These are phyloP conservation scores for Hypoxylon trugodes DNA, from an alignment of 495 filamentous ascomycete species.

Conservation along the genomic window DNA sequence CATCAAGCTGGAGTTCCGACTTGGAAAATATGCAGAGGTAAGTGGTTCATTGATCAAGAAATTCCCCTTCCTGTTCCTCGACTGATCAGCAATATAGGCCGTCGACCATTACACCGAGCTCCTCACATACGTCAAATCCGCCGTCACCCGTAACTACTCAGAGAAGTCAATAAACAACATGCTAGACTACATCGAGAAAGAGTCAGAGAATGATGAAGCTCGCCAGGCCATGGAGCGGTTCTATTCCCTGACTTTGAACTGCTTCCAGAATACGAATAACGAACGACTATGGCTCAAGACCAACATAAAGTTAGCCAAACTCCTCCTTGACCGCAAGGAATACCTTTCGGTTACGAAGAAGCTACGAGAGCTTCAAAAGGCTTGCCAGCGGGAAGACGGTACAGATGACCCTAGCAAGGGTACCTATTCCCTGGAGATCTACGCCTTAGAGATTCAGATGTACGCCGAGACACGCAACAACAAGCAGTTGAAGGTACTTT, in stretches of 20 bases:
- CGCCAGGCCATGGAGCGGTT: conserved; percentile 93
- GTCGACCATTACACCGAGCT: conserved; percentile 95
- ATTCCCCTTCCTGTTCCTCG: background rate
- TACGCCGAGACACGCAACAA: conserved; percentile 96
- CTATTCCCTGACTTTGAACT: conserved; percentile 89
- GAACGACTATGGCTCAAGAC: conserved; percentile 98
- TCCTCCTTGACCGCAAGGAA: conserved; percentile 91
- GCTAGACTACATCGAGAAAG: conserved; percentile 97
- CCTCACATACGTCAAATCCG: conserved; percentile 95
- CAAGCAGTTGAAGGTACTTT: conserved; percentile 93
- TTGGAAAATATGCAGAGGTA: conserved; percentile 85
- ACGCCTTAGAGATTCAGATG: conserved; percentile 98
- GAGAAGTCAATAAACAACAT: conserved; percentile 99
- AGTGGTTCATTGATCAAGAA: conserved; percentile 13
- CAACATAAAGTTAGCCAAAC: conserved; percentile 92
- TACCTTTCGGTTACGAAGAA: conserved; percentile 84
- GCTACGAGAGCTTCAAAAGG: conserved; percentile 85
- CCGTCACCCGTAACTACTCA: conserved; percentile 97
- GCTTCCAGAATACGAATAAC: conserved; percentile 97
- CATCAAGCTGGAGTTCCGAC: conserved; percentile 94
- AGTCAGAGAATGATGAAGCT: conserved; percentile 79
- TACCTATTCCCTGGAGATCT: conserved; percentile 94
- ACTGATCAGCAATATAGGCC: conserved; percentile 65
- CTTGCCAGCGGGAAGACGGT: conserved; percentile 89
- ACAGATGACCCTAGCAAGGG: conserved; percentile 95